A percentile compares a stretch with the other conserved stretches of the same genome.
Conservation (phyloP, 208 protist genomes). For the Acanthamoeba castellanii region DNA sequence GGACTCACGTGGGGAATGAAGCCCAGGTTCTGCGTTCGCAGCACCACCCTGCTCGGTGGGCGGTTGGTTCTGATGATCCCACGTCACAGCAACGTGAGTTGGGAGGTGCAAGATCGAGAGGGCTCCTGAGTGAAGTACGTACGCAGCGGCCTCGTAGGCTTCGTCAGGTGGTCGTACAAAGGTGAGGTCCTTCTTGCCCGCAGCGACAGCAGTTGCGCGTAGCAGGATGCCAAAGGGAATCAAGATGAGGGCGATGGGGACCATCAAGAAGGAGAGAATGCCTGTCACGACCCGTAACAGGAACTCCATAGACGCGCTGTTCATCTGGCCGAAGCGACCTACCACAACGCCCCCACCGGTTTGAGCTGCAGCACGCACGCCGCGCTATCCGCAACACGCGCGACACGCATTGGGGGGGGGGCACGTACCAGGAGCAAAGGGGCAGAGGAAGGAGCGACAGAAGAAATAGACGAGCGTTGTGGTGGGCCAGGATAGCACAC, state of each 20-base stretch:
- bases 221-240: slow-evolving; percentile 15
- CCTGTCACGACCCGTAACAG: not conserved
- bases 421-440: not conserved
- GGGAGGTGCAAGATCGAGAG: no score
- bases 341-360: not conserved
- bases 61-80: not conserved
- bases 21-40: slow-evolving; percentile 53
- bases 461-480: slow-evolving; percentile 9
- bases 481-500: slow-evolving; percentile 7
- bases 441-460: not conserved
- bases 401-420: not conserved
- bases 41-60: not conserved
- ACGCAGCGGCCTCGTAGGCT: not conserved
- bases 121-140: not conserved
- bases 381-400: not conserved
- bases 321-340: slow-evolving; percentile 55
- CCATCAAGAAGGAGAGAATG: slow-evolving; percentile 5
- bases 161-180: not conserved
- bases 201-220: not conserved
- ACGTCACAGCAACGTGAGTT: not conserved
- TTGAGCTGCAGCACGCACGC: not conserved
- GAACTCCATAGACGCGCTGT: not conserved
- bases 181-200: slow-evolving; percentile 57
- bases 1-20: slow-evolving; percentile 56
- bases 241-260: slow-evolving; percentile 14